These are phyloP conservation scores for Colletotrichum shisoi DNA, from an alignment of 2,329 filamentous ascomycete genomes.

Conservation along the genomic window DNA sequence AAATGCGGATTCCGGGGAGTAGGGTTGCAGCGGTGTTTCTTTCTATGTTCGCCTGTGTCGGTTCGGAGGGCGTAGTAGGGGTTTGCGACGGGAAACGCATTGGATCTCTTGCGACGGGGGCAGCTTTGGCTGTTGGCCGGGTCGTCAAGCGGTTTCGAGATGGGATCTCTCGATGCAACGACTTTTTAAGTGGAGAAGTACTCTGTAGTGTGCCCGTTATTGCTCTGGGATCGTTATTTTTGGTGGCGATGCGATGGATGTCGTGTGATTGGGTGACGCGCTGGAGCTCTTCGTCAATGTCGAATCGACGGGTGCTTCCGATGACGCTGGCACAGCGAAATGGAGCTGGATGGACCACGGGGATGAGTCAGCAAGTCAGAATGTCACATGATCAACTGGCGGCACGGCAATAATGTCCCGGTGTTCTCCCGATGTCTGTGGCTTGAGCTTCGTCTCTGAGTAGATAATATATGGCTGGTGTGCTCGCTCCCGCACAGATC, in stretches of 20 bases:
- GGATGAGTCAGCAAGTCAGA: neutral
- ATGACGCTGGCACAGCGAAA: slow-evolving; percentile 18
- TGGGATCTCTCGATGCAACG: slow-evolving; percentile 12
- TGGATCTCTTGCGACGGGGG: slow-evolving; percentile 12
- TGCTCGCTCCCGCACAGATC: too few species aligned
- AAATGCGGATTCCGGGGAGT: slow-evolving; percentile 6
- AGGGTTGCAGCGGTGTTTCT: slow-evolving; percentile 14
- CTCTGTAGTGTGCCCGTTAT: neutral
- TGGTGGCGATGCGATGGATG: slow-evolving; percentile 20
- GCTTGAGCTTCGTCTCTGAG: neutral
- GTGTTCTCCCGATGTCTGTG: neutral
- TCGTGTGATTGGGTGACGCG: slow-evolving; percentile 7
- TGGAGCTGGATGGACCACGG: neutral
- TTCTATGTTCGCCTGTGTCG: slow-evolving; percentile 6
- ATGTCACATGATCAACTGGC: too few species aligned
- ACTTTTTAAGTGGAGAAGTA: slow-evolving; percentile 35
- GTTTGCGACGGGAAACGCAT: slow-evolving; percentile 21
- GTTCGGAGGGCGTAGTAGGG: slow-evolving; percentile 6
- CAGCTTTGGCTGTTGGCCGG: slow-evolving; percentile 15
- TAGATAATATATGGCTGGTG: neutral
- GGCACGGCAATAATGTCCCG: neutral
- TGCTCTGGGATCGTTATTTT: slow-evolving; percentile 14
- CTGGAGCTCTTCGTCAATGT: neutral
- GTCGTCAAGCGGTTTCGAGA: slow-evolving; percentile 8
- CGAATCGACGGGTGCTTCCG: slow-evolving; percentile 1